These are phyloP conservation scores for Acanthamoeba sp. DNA, from an alignment of 208 protist species.

Conservation along the genomic window DNA sequence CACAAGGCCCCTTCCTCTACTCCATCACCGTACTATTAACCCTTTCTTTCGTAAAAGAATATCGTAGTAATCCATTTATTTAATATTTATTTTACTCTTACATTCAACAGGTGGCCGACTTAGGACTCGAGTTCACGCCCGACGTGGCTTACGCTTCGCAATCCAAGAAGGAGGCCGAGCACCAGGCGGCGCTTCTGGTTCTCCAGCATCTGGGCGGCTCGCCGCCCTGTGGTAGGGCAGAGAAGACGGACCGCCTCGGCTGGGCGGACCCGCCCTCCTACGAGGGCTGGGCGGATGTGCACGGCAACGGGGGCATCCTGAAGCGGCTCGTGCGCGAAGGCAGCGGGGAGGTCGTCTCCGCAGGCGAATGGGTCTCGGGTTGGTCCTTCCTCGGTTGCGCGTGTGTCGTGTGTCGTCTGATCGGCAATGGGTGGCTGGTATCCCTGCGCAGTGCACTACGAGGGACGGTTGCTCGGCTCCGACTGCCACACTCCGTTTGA, in stretches of 20 bases:
- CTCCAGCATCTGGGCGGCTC: background rate
- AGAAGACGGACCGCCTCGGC: background rate
- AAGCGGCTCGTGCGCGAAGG: background rate
- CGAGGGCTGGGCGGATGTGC: background rate
- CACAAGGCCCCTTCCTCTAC: background rate
- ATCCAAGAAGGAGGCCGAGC: slow-evolving; percentile 1
- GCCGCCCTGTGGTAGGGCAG: background rate
- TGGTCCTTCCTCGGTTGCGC: background rate
- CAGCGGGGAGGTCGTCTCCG: background rate
- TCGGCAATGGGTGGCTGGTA: too few species aligned
- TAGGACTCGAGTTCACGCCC: slow-evolving; percentile 10
- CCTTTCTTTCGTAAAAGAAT: background rate
- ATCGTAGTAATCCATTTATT: too few species aligned
- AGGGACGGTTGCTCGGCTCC: background rate
- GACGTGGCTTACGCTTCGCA: background rate
- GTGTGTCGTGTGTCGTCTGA: too few species aligned
- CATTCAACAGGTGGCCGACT: background rate
- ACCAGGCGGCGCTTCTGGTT: background rate
- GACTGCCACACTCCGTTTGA: background rate
- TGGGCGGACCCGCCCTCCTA: background rate
- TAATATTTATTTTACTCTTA: too few species aligned
- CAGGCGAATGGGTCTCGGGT: background rate
- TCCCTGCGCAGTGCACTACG: background rate
- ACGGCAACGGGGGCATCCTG: background rate
- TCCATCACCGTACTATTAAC: background rate